Evolutionary conservation across 169 alveolate species (phyloP).

Genomic region (Cryptosporidium sp.): DNA sequence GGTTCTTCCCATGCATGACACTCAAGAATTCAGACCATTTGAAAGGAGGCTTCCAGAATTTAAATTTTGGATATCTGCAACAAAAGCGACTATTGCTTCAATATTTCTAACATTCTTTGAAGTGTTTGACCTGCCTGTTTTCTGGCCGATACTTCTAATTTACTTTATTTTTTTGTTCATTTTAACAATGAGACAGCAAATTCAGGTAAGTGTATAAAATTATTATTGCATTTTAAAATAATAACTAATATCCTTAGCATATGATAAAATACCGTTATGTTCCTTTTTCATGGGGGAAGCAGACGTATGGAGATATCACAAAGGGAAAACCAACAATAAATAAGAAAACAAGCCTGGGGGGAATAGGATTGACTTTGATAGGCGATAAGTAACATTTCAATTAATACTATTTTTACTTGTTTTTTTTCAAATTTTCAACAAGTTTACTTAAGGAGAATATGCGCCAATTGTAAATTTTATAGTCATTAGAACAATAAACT

Average conservation of each 20-base stretch:
- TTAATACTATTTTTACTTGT: constrained; percentile 5
- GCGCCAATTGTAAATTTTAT: constrained; percentile 16
- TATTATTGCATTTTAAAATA: neutral
- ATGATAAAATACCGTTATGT: constrained; percentile 84
- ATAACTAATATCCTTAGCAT: constrained; percentile 18
- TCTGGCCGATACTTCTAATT: constrained; percentile 91
- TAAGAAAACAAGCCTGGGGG: constrained; percentile 60
- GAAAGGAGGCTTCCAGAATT: constrained; percentile 89
- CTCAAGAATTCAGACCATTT: constrained; percentile 90
- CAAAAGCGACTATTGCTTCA: constrained; percentile 82
- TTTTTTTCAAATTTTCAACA: constrained; percentile 1
- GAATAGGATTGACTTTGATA: constrained; percentile 60
- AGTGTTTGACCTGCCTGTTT: constrained; percentile 89
- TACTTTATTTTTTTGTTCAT: constrained; percentile 88
- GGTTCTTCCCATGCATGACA: constrained; percentile 85
- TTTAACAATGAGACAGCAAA: constrained; percentile 90
- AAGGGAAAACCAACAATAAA: constrained; percentile 69
- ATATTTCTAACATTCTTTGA: constrained; percentile 80
- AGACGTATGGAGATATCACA: constrained; percentile 83
- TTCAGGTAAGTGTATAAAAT: constrained; percentile 66
- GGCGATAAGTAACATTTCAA: constrained; percentile 37
- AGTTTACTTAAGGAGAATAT: neutral
- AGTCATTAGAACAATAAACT: neutral
- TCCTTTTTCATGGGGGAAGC: constrained; percentile 86
- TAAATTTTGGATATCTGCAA: constrained; percentile 88